Conservation (phyloP, 2,329 filamentous ascomycete species). For the Microdochium trichocladiopsis region DNA sequence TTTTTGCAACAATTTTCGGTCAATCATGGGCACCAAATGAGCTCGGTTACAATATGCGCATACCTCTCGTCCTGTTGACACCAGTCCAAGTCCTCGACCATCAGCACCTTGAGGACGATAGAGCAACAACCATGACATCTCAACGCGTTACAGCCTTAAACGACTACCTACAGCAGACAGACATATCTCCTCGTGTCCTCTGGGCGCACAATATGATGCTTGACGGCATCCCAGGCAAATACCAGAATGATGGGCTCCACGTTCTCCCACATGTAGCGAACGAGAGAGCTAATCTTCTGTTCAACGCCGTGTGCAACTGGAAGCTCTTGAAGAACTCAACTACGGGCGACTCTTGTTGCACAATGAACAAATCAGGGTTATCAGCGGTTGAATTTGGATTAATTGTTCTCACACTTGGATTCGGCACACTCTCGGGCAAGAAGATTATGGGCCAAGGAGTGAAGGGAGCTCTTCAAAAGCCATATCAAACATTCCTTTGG, state of each 20-base stretch:
- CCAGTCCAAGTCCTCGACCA: slow-evolving; percentile 39
- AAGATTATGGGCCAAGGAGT: no score
- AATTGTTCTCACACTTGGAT: no score
- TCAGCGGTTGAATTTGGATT: no score
- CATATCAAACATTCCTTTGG: no score
- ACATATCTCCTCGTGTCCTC: slow-evolving; percentile 33
- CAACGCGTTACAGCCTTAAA: slow-evolving; percentile 46
- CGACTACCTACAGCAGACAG: slow-evolving; percentile 33
- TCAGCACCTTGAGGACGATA: slow-evolving; percentile 29
- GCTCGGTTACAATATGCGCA: slow-evolving; percentile 7
- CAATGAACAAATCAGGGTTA: slow-evolving; percentile 25
- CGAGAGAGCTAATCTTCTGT: slow-evolving; percentile 31
- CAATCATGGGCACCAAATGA: no score
- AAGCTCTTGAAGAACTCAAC: slow-evolving; percentile 15
- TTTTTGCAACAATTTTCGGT: slow-evolving; percentile 19
- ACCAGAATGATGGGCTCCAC: slow-evolving; percentile 41
- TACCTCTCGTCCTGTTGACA: slow-evolving; percentile 28
- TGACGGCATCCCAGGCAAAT: slow-evolving; percentile 23
- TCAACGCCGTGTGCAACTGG: slow-evolving; percentile 49
- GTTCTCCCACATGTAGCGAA: slow-evolving; percentile 14
- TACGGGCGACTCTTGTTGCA: slow-evolving; percentile 34
- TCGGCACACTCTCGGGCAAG: no score
- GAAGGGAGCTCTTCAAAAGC: no score
- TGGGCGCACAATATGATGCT: slow-evolving; percentile 46
- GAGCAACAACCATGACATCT: slow-evolving; percentile 35